phyloP scores from a whole-genome alignment of 2,329 filamentous ascomycete species.

The Purpureocillium takamizusanense region DNA sequence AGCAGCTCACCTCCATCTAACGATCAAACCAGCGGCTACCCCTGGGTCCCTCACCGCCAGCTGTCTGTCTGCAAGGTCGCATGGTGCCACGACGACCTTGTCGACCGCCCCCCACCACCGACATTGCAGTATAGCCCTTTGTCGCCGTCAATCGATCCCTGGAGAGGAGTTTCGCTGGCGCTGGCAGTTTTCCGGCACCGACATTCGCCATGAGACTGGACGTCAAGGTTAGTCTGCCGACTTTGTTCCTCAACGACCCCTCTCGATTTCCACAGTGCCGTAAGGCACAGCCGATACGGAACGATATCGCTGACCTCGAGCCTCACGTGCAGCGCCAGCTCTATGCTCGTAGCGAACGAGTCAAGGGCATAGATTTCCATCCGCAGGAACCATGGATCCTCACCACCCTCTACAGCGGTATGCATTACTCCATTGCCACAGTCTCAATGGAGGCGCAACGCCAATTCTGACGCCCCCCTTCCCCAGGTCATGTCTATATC shows the following conservation, averaged over 20 bases:
- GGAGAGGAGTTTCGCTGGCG: too few relatives aligned
- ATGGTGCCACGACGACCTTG: neutral
- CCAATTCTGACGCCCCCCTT: conserved; percentile 2
- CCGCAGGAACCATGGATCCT: conserved; percentile 94
- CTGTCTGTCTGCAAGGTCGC: neutral
- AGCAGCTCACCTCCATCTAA: neutral
- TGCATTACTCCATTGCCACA: conserved; percentile 11
- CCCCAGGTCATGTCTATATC: conserved; percentile 87
- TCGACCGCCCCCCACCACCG: conserved; percentile 2
- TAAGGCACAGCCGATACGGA: too few relatives aligned
- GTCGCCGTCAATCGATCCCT: neutral
- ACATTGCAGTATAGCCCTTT: neutral
- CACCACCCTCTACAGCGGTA: conserved; percentile 91
- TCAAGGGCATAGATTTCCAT: conserved; percentile 96
- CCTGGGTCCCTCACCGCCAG: too few relatives aligned
- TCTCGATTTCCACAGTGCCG: too few relatives aligned
- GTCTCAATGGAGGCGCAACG: conserved; percentile 4
- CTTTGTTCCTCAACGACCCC: too few relatives aligned
- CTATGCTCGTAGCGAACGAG: conserved; percentile 79
- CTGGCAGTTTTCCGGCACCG: neutral
- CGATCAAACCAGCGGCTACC: too few relatives aligned
- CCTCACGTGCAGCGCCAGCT: conserved; percentile 29
- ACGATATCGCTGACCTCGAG: conserved; percentile 1
- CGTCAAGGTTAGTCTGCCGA: conserved; percentile 26
- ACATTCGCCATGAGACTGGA: conserved; percentile 29